Base-by-base conservation (phyloP, 768 basidiomycete species). In the Lentinula boryana region DNA sequence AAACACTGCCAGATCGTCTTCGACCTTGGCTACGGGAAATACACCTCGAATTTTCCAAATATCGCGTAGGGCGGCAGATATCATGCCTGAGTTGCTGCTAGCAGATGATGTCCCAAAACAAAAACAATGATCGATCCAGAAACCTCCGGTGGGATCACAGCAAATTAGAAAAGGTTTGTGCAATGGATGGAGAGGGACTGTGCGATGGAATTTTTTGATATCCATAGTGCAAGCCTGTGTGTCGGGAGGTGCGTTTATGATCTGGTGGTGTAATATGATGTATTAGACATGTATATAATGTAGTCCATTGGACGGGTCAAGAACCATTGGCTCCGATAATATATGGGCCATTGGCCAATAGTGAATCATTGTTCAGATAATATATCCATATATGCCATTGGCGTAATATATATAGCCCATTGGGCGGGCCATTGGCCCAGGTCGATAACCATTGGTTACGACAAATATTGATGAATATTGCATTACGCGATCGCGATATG, bases 141-240 rank as follows among this genome's bases (percentile, higher is more conserved):
- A 72, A 0, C 36, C 4, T 7, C 67, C 67, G 0, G 56, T 18
- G 0, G 13, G 56, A 2, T 67, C 71, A 35, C 68, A 64, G 2
- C 73, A 46, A 0, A 76, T 71, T 3, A 77, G 64, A 69, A 71
- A 75, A 0, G 52, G 49, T 43, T 76, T 78, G 60, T 76, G 72
- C 0, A 64, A 58, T 0, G 75, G 72, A 1, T 59, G 51, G 1
- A 75, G 67, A 0, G 75, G 72, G 21, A 71, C 69, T 0, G 72
- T 76, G 0, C 72, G 60, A 60, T 76, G 75, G 38, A 74, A 75
- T 46, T 72, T 72, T 5, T 64, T 65, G n/a, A 76, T 74, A 62
- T 77, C 72, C 0, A 69, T 46, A 0, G 66, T 71, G 40, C 68
- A 68, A 0, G 68, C 75, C 43, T 71, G 65, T 0, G 72, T 62